Evolutionary conservation across 78 protist genomes (phyloP).

Genomic region (Paratrimastix pyriformis): DNA sequence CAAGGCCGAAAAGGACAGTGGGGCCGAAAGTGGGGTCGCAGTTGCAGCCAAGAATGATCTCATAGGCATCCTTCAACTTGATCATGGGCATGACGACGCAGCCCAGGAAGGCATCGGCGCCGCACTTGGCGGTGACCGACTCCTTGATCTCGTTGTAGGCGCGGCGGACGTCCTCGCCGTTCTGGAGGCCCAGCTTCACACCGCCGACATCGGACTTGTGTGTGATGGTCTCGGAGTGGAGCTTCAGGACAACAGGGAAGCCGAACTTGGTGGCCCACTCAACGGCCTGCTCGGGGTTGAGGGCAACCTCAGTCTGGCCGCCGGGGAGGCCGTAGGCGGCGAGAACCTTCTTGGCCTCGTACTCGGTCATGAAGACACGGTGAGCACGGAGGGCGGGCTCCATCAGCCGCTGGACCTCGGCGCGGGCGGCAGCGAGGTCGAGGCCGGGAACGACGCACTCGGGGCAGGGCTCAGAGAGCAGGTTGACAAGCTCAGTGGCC

Average conservation of each 20-base stretch:
- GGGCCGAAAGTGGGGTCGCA: slow-evolving; percentile 25
- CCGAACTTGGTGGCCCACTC: slow-evolving; percentile 5
- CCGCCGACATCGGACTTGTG: slow-evolving; percentile 45
- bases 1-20: slow-evolving; percentile 25
- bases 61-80: slow-evolving; percentile 15
- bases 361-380: slow-evolving; percentile 13
- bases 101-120: slow-evolving; percentile 22
- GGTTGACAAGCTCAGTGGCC: background rate
- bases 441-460: background rate
- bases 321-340: slow-evolving; percentile 7
- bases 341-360: slow-evolving; percentile 28
- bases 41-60: slow-evolving; percentile 25
- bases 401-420: background rate
- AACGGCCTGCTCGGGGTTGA: slow-evolving; percentile 9
- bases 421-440: background rate
- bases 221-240: slow-evolving; percentile 37
- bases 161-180: slow-evolving; percentile 10
- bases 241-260: slow-evolving; percentile 37
- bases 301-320: background rate
- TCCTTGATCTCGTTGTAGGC: slow-evolving; percentile 18
- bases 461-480: slow-evolving; percentile 18
- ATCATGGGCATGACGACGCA: slow-evolving; percentile 17
- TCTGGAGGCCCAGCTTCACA: slow-evolving; percentile 22
- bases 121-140: background rate
- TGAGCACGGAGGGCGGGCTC: background rate